Percentiles rank a stretch among this genome's conserved stretches.
Conservation (phyloP, 2,329 filamentous ascomycete genomes). For the Chrysosporium keratinophilum region DNA sequence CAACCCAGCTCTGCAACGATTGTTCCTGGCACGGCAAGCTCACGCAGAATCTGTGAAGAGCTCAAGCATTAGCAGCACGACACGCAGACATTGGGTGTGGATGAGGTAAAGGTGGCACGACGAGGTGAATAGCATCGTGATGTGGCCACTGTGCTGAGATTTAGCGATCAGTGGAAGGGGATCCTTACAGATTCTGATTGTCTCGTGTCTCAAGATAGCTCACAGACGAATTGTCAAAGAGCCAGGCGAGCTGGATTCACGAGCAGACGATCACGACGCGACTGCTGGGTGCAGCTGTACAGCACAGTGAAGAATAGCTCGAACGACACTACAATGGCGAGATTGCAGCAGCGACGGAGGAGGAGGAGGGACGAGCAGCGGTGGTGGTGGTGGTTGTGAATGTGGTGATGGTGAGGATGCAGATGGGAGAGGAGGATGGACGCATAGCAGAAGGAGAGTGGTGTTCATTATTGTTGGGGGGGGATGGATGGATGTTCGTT, state of each 20-base stretch:
- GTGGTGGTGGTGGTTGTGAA: background rate
- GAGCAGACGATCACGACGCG: background rate
- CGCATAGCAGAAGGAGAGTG: background rate
- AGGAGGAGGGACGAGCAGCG: background rate
- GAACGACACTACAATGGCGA: constrained; percentile 19
- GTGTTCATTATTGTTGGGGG: background rate
- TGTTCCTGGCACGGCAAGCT: too few species aligned
- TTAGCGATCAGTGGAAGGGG: background rate
- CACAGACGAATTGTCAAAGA: background rate
- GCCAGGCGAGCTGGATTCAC: background rate
- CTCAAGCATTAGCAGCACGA: background rate
- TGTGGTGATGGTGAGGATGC: background rate
- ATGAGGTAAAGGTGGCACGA: background rate
- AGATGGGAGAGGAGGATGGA: background rate
- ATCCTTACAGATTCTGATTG: background rate
- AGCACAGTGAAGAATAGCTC: background rate
- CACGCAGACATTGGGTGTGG: too few species aligned
- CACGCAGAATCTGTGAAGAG: background rate
- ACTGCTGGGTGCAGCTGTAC: background rate
- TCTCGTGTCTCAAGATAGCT: background rate
- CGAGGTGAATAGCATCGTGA: background rate
- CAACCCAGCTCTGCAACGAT: background rate
- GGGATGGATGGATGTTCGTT: background rate
- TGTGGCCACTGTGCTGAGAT: background rate
- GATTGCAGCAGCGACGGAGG: constrained; percentile 12